These are phyloP conservation scores for Penstemon eatonii DNA, from an alignment of 257 asterid species.

Conservation along the genomic window DNA sequence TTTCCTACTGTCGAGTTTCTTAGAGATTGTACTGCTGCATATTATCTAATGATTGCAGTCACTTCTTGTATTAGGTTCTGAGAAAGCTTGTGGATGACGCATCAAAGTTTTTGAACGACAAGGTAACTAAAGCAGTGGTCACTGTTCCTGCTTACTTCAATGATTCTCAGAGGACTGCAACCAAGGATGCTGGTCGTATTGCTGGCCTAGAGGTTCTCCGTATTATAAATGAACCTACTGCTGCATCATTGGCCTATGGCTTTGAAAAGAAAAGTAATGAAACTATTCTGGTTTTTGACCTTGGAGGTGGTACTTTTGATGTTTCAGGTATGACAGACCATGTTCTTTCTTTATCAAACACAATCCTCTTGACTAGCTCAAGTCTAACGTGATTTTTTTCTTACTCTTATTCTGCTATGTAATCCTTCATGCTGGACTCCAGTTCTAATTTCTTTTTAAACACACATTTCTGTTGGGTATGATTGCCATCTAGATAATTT, in stretches of 20 bases:
- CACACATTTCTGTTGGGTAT: no score
- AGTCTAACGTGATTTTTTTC: not conserved
- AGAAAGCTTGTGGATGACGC: slow-evolving; percentile 98
- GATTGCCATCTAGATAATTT: no score
- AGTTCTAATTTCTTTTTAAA: no score
- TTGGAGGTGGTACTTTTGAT: slow-evolving; percentile 94
- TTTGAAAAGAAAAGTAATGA: slow-evolving; percentile 83
- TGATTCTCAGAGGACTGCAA: slow-evolving; percentile 92
- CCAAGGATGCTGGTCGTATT: slow-evolving; percentile 92
- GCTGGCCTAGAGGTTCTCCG: slow-evolving; percentile 92
- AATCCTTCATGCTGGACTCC: no score
- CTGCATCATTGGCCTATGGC: slow-evolving; percentile 92
- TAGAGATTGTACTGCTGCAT: not conserved
- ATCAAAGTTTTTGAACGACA: slow-evolving; percentile 82
- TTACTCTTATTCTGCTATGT: not conserved
- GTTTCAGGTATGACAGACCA: slow-evolving; percentile 60
- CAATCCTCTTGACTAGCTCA: not conserved
- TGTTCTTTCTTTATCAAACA: not conserved
- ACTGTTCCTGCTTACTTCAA: slow-evolving; percentile 93
- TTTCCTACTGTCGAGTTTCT: not conserved
- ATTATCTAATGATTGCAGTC: not conserved
- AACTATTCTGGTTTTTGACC: slow-evolving; percentile 85
- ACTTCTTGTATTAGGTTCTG: slow-evolving; percentile 55
- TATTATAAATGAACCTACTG: slow-evolving; percentile 88
- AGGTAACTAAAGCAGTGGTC: slow-evolving; percentile 93